Evolutionary conservation across 1,284 basidiomycete genomes (phyloP), one percentile per base, ranked within the genome.

Genomic region (Taiwanofungus camphoratus): DNA sequence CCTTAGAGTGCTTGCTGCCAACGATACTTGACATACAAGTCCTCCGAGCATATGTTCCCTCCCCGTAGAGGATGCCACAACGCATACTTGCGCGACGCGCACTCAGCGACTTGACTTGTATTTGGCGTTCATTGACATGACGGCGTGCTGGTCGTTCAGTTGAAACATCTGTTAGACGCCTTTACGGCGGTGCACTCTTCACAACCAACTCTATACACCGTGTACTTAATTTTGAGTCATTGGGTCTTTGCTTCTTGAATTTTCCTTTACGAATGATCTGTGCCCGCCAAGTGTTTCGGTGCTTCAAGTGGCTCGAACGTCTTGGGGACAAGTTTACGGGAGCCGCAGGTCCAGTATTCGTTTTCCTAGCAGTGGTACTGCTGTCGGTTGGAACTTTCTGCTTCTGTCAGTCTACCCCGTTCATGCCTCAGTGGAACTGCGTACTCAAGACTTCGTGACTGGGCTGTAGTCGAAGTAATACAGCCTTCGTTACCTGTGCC

Each of bases 311-410:
- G 18, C 64, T 95, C 22, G 93, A 97, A 66, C 67, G 79, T 36
- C 65, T 69, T 36, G 91, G 79, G 4, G 92, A 96, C 63, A 73
- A 75, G 57, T 53, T 95, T 31, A 96, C 92, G 0, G 92, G 92
- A 45, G 82, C 86, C 39, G 93, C 91, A 12, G 94, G 95, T 0
- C 93, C 93, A 0, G 76, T 87, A 54, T 98, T 98, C 63, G 78
- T 98, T 39, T 74, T 66, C 0, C 68, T 93, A 19, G 93, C 92
- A 12, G 70, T 84, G 51, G 52, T 80, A 5, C 73, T 98, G 33
- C 80, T 94, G 29, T 63, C 70, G 3, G 59, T 72, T 1, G 92
- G 90, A 19, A 71, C 78, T 0, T 54, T 91, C 49, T 82, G 79
- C 49, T 98, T 96, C 62, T 92, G 92, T 94, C 55, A 63, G 46